Base-by-base conservation (phyloP, 495 filamentous ascomycete genomes). In the Daldinia bambusicola region DNA sequence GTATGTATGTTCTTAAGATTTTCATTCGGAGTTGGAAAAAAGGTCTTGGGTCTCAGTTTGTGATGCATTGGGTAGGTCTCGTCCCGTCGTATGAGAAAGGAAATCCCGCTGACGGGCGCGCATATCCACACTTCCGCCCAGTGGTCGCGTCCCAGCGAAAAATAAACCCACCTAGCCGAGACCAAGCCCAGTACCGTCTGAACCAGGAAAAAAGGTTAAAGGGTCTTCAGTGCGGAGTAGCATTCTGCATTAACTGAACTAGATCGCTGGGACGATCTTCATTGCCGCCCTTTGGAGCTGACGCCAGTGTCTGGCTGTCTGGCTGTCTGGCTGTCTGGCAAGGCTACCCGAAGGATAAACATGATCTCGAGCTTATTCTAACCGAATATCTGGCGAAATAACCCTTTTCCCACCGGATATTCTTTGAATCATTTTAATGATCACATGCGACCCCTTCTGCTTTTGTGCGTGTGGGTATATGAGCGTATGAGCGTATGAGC, bases 221-320 rank as follows among this genome's bases (percentile, higher is more conserved):
- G 37, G 61, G 67, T 52, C 20, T 48, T 58, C 48, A 52, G 55
- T 60, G 50, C 53, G 62, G 38, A 51, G 52, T 67, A 67, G 55
- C 61, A 32, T 66, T 69, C 61, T 69, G 55, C 55, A 67, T 40
- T 58, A 61, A 61, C 64, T 30, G n/a, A 52, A 58, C 57, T 69
- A 69, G 66, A 73, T 73, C 70, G 62, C 38, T 73, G 70, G 70
- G 66, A 62, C 61, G 70, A 73, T 73, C 66, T 69, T 73, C 62
- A 63, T 66, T 69, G 70, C 66, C 70, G 61, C 57, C 57, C 26
- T 73, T 66, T 66, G 57, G 66, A 58, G 53, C 43, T 52, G 58
- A 69, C 56, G 61, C 66, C 40, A 69, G 61, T 26, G 26, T n/a
- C 26, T 26, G 3, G 26, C 26, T 26, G 26, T 26, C 26, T 26